phyloP scores from a whole-genome alignment of 2,329 filamentous ascomycete genomes.

The Diaporthe citriasiana region DNA sequence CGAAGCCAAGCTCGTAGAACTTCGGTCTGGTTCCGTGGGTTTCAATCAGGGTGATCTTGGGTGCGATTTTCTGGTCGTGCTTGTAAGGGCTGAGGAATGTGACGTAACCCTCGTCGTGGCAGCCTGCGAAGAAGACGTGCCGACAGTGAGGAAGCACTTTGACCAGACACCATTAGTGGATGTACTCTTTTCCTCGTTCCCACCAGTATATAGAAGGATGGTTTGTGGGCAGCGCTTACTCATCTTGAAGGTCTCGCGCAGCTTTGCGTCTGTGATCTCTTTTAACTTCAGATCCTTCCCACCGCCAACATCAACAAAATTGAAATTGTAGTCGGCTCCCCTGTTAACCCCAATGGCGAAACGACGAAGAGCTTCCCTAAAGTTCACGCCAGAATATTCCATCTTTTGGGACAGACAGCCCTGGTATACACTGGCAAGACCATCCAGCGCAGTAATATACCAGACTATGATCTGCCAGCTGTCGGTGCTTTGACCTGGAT shows the following conservation, averaged over 20 bases:
- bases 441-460: background rate
- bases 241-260: slow-evolving; percentile 10
- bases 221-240: background rate
- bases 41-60: slow-evolving; percentile 4
- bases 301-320: background rate
- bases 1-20: background rate
- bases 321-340: slow-evolving; percentile 1
- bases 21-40: background rate
- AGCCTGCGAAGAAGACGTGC: slow-evolving; percentile 1
- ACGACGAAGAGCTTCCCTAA: background rate
- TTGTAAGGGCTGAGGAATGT: slow-evolving; percentile 10
- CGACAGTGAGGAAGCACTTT: slow-evolving; percentile 1
- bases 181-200: background rate
- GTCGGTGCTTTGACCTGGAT: background rate
- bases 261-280: slow-evolving; percentile 1
- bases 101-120: slow-evolving; percentile 6
- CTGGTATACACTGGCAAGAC: slow-evolving; percentile 1
- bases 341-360: background rate
- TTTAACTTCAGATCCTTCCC: background rate
- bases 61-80: background rate
- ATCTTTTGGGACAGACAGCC: background rate
- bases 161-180: background rate
- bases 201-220: background rate
- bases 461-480: slow-evolving; percentile 4
- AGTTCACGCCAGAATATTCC: background rate